phyloP scores from a whole-genome alignment of 2,329 filamentous ascomycete genomes.

The Scolecobasidium constrictum region DNA sequence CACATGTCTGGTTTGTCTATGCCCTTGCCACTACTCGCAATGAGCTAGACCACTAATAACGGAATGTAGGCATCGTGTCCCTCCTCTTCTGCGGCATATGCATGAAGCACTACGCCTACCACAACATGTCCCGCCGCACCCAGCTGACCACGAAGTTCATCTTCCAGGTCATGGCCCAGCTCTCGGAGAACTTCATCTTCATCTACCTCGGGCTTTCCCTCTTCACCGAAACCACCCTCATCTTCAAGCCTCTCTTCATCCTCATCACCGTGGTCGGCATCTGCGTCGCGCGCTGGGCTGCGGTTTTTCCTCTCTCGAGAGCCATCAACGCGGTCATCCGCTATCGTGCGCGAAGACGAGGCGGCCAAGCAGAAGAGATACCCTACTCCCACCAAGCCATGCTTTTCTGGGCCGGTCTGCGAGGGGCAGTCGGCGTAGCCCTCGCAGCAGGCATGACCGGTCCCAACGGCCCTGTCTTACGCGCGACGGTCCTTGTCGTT shows the following conservation, averaged over 20 bases:
- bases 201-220: constrained; percentile 93
- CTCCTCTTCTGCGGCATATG: constrained; percentile 97
- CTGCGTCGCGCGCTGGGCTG: constrained; percentile 82
- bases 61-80: constrained; percentile 73
- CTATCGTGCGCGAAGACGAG: constrained; percentile 64
- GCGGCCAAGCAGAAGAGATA: constrained; percentile 65
- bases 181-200: constrained; percentile 99
- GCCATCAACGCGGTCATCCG: constrained; percentile 88
- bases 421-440: constrained; percentile 90
- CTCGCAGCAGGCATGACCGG: constrained; percentile 81
- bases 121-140: constrained; percentile 97
- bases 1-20: constrained; percentile 75
- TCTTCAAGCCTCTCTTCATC: constrained; percentile 92
- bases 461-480: constrained; percentile 68
- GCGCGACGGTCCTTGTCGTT: constrained; percentile 92
- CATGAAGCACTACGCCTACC: constrained; percentile 97
- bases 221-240: constrained; percentile 79
- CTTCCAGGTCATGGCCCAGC: constrained; percentile 86
- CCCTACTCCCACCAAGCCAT: constrained; percentile 97
- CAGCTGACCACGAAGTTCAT: constrained; percentile 97
- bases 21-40: background rate
- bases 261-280: constrained; percentile 87
- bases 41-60: too few relatives aligned
- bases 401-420: constrained; percentile 97
- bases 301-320: constrained; percentile 84